These are phyloP conservation scores for Coemansia sp. DNA, from an alignment of 192 early-diverging fungal genomes.

Conservation along the genomic window DNA sequence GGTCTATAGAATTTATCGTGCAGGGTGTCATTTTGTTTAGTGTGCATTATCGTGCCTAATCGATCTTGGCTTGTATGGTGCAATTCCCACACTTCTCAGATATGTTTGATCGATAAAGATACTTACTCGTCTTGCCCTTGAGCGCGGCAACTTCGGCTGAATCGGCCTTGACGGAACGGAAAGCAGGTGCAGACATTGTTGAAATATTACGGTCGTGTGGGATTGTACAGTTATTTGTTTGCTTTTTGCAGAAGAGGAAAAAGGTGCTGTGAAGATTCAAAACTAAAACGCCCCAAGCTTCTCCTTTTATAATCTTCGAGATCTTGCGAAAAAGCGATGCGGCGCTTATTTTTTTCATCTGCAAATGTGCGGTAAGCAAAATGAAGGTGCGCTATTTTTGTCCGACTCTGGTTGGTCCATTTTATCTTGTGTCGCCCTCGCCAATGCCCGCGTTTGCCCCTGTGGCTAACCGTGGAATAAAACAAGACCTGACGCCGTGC, in stretches of 20 bases:
- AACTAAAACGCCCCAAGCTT: not conserved
- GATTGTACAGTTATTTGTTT: not conserved
- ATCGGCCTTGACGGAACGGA: slow-evolving; percentile 43
- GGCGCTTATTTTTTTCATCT: not conserved
- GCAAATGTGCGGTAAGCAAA: not conserved
- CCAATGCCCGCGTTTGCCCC: not conserved
- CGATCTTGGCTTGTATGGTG: not conserved
- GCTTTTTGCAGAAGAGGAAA: not conserved
- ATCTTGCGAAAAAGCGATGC: not conserved
- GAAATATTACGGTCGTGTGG: not conserved
- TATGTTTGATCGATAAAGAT: slow-evolving; percentile 8
- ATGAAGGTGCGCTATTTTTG: slow-evolving; percentile 2
- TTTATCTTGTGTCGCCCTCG: not conserved
- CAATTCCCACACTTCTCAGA: not conserved
- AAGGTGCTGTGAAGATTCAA: not conserved
- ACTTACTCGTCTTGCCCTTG: slow-evolving; percentile 53
- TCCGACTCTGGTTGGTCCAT: not conserved
- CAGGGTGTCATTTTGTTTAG: not conserved
- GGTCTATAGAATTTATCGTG: slow-evolving; percentile 55
- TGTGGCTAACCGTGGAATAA: no score
- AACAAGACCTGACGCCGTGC: not conserved
- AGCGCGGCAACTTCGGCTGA: slow-evolving; percentile 50
- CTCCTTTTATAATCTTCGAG: slow-evolving; percentile 2
- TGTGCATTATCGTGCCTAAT: not conserved
- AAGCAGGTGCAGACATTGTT: slow-evolving; percentile 28